Conservation (phyloP, 2,329 filamentous ascomycete species). For the Cladophialophora psammophila region DNA sequence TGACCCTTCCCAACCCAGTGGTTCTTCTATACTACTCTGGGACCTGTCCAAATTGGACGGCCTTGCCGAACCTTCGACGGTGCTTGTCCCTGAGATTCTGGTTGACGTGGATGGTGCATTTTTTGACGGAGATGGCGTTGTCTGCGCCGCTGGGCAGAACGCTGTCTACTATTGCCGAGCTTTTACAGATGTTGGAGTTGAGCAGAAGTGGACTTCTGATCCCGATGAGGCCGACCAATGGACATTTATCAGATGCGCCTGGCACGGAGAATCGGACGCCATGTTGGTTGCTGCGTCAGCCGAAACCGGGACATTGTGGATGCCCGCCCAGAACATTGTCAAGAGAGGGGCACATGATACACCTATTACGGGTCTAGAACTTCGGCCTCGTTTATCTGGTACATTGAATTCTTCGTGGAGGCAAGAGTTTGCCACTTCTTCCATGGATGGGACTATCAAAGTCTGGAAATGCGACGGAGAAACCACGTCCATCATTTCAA, state of each 20-base stretch:
- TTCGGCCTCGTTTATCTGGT: constrained; percentile 44
- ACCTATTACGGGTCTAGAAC: constrained; percentile 53
- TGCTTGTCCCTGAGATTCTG: constrained; percentile 43
- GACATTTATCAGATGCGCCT: constrained; percentile 51
- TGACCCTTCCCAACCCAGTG: constrained; percentile 11
- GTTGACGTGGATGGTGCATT: constrained; percentile 55
- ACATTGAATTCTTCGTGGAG: constrained; percentile 41
- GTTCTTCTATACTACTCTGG: constrained; percentile 50
- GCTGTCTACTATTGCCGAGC: constrained; percentile 39
- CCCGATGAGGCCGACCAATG: constrained; percentile 45
- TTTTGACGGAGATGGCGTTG: constrained; percentile 48
- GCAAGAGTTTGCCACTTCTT: constrained; percentile 52
- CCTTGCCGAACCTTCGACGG: constrained; percentile 35
- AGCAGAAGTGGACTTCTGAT: constrained; percentile 36
- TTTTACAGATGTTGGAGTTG: constrained; percentile 33
- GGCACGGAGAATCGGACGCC: constrained; percentile 41
- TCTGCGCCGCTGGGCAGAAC: constrained; percentile 38
- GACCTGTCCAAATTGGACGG: constrained; percentile 42
- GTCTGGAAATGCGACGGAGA: constrained; percentile 47
- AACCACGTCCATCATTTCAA: constrained; percentile 28
- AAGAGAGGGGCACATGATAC: constrained; percentile 51
- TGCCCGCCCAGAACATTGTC: constrained; percentile 53
- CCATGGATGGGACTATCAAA: constrained; percentile 54
- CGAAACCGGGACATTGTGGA: constrained; percentile 51
- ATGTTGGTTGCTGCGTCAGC: constrained; percentile 52